A percentile compares a stretch with the other conserved stretches of the same genome.
These are phyloP conservation scores for carrot (Daucus carota) DNA, from an alignment of 129 eudicot genomes.

Conservation along the genomic window DNA sequence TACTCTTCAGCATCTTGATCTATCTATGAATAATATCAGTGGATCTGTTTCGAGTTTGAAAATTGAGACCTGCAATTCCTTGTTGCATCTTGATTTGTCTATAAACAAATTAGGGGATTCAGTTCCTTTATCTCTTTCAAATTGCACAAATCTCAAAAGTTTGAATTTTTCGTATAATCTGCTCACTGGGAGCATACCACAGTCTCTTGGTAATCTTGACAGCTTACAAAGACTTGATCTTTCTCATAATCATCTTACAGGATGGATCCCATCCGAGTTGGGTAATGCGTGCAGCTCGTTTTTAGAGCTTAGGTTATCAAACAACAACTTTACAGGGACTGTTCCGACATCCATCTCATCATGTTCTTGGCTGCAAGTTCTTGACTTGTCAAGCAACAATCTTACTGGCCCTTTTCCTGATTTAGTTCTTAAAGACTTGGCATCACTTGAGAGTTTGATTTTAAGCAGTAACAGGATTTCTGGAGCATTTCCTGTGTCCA, in stretches of 20 bases:
- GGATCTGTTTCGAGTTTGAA: slow-evolving; percentile 29
- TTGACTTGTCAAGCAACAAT: slow-evolving; percentile 75
- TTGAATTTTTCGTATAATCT: slow-evolving; percentile 51
- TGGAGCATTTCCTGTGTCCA: slow-evolving; percentile 56
- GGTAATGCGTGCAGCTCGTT: slow-evolving; percentile 53
- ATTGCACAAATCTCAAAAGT: slow-evolving; percentile 50
- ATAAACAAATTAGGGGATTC: slow-evolving; percentile 40
- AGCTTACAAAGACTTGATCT: slow-evolving; percentile 59
- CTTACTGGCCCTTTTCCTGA: slow-evolving; percentile 60
- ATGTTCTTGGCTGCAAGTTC: slow-evolving; percentile 58
- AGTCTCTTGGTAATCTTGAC: slow-evolving; percentile 36
- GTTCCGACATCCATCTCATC: slow-evolving; percentile 60
- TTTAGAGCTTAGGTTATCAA: slow-evolving; percentile 43
- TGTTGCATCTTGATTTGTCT: slow-evolving; percentile 51
- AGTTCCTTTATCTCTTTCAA: slow-evolving; percentile 49
- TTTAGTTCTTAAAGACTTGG: slow-evolving; percentile 40
- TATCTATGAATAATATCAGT: slow-evolving; percentile 35
- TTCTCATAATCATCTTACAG: slow-evolving; percentile 70
- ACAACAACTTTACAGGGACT: slow-evolving; percentile 65
- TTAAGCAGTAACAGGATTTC: slow-evolving; percentile 55
- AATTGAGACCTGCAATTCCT: slow-evolving; percentile 33
- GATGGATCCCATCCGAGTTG: slow-evolving; percentile 68
- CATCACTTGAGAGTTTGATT: slow-evolving; percentile 51
- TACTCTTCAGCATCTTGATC: slow-evolving; percentile 42
- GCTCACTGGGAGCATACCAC: slow-evolving; percentile 52